phyloP scores from a whole-genome alignment of 75 land plant genomes.

The Ceratopteris richardii region DNA sequence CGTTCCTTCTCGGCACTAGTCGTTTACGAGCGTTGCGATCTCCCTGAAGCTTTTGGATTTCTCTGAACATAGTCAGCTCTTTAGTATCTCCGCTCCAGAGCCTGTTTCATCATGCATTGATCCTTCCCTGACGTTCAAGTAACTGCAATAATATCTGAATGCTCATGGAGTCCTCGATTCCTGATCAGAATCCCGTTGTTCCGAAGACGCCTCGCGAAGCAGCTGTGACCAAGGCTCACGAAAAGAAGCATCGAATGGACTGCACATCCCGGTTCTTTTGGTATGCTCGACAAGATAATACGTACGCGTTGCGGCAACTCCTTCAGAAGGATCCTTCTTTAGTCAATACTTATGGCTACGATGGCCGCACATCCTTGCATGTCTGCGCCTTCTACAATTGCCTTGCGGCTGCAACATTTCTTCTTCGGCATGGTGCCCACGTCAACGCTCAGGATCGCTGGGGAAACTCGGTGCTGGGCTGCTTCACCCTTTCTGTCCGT shows the following conservation, averaged over 20 bases:
- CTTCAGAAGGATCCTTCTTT: constrained; percentile 50
- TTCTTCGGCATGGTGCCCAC: constrained; percentile 53
- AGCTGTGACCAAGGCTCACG: too few species aligned
- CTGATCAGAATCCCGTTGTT: too few species aligned
- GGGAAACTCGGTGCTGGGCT: constrained; percentile 50
- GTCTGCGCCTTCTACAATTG: constrained; percentile 71
- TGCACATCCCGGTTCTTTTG: constrained; percentile 56
- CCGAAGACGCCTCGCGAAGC: too few species aligned
- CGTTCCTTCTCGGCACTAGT: too few species aligned
- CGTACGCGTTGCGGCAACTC: constrained; percentile 43
- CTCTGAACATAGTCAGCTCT: too few species aligned
- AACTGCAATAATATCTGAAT: too few species aligned
- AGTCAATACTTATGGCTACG: constrained; percentile 60
- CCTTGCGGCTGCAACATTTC: constrained; percentile 55
- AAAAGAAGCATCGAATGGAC: constrained; percentile 39
- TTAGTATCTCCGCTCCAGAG: too few species aligned
- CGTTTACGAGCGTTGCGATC: too few species aligned
- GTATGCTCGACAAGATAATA: constrained; percentile 74
- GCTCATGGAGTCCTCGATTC: too few species aligned
- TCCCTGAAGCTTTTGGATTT: too few species aligned
- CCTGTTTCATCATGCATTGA: too few species aligned
- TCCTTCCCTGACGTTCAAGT: too few species aligned
- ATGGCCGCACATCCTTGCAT: constrained; percentile 64
- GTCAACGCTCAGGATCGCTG: constrained; percentile 81
- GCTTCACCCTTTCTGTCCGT: background rate